Evolutionary conservation across 2,329 filamentous ascomycete genomes (phyloP), one percentile per base, ranked within the genome.

Genomic region (Ceratocystis harringtonii): DNA sequence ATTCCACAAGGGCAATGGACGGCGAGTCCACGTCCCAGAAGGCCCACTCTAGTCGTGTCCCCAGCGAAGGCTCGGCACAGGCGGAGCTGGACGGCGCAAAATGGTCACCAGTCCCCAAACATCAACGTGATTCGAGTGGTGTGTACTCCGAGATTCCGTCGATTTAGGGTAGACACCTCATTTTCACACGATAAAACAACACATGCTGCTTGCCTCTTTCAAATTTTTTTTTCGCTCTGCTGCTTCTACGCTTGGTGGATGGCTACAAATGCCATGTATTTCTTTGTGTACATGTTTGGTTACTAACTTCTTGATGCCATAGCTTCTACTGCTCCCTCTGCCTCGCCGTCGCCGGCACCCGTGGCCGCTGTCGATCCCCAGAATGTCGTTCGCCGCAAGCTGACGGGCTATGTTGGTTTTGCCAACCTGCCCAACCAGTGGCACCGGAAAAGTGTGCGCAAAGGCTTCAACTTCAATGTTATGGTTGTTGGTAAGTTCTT

Each of bases 381-480:
- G 78, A 97, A 99, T 81, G 95, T 99, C 76, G 92, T 99, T 72
- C 90, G 94, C 78, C 86, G 94, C 78, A 99, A 99, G 83, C 81
- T 99, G 75, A 97, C 94, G 62, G 94, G 94, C 74, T 99, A 97
- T 73, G 94, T 99, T 73, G 94, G 94, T 70, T 99, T 99, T 74
- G 94, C 94, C 77, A 99, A 99, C 77, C 79, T 99, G 75, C 94
- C 94, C 70, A 99, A 99, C 80, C 94, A 99, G 80, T 99, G 94
- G 94, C 94, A 99, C 82, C 92, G 94, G 78, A 99, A 99, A 88
- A 96, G 92, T 85, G 94, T 99, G 73, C 90, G 94, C 75, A 99
- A 99, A 80, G 94, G 94, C 69, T 99, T 99, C 85, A 99, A 97
- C 84, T 99, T 99, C 84, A 99, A 99, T 76, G 94, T 99, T 71